Evolutionary conservation across 169 alveolate genomes (phyloP), one percentile per base, ranked within the genome.

Genomic region (Plasmodium cynomolgi): DNA sequence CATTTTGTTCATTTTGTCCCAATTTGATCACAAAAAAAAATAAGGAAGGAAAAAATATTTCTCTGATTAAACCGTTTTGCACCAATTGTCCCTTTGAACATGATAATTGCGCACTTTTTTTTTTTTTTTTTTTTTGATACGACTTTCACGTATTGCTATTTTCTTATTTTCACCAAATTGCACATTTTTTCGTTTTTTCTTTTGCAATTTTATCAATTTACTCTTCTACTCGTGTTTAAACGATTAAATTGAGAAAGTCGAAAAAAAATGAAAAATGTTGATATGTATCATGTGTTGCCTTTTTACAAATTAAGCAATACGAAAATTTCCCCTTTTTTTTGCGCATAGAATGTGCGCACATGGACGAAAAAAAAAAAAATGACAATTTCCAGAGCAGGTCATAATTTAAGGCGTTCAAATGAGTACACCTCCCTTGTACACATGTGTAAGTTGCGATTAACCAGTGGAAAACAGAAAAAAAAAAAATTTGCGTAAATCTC

Each of bases 1-100:
- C 68, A 54, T 83, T 58, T 13, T 83, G 62, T 17, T 50, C 62
- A 31, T 83, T 54, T 58, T 58, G 58, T 58, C 72, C 41, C 41
- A 17, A 56, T 17, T 54, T 83, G 91, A 83, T 83, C 62, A 83
- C 72, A 83, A 56, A 58, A 56, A 58, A 31, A 58, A n/a, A 83
- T 17, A 83, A 3, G 44, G n/a, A 20, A 23, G n/a, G 37, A 68
- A 68, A 13, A 68, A 68, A 33, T 29, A 26, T 13, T 47, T 81
- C 37, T 9, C 23, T 33, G 2, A 23, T 83, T 83, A 56, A 29
- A 82, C 54, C 77, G 39, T 72, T 86, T 75, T 86, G 93, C 93
- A 86, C 93, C 93, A 86, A 54, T 56, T 86, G 75, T 54, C 81
- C 80, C 72, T 83, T 56, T 75, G 58, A 31, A 71, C 31, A 23